Evolutionary conservation across 345 rosid genomes (phyloP), one percentile per base, ranked within the genome.

Genomic region (Limnanthes douglasii): DNA sequence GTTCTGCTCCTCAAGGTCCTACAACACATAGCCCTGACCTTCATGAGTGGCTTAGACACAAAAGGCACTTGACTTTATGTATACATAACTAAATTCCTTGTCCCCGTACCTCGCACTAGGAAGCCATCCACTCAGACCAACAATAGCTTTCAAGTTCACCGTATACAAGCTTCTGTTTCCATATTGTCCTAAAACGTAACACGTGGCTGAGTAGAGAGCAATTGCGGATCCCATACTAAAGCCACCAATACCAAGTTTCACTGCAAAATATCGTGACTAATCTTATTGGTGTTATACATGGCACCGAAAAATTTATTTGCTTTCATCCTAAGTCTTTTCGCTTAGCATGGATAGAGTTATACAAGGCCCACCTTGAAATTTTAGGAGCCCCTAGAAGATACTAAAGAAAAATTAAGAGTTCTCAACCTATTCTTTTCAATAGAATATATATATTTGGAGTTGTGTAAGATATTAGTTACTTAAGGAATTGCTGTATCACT

Each of bases 171-270:
- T 66, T 31, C 77, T 70, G 0, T 48, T 63, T 34, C 74, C 70
- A 22, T 69, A 69, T 21, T 64, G 66, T 16, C 86, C 74, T 42
- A 69, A 59, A 43, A 54, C 39, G 6, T 31, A 68, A 46, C 80
- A 75, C 2, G 74, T 72, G 2, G 77, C 72, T 31, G 86, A 75
- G 60, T 72, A 61, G 18, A 75, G 77, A 27, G 86, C 74, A 15
- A 46, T 51, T 36, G 93, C 83, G 36, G 86, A 79, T 50, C 86
- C 86, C 83, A 80, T 75, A 38, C 93, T 75, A 60, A 80, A 80
- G 34, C 93, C 93, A 36, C 86, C 86, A 25, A 80, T 54, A 27
- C 83, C 86, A 41, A 69, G 60, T 58, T 51, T 61, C 45, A 69
- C 72, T 69, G 53, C 57, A 50, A 15, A 17, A 31, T 11, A 44